These are phyloP conservation scores for Podila epigama DNA, from an alignment of 192 early-diverging fungal species.

Conservation along the genomic window DNA sequence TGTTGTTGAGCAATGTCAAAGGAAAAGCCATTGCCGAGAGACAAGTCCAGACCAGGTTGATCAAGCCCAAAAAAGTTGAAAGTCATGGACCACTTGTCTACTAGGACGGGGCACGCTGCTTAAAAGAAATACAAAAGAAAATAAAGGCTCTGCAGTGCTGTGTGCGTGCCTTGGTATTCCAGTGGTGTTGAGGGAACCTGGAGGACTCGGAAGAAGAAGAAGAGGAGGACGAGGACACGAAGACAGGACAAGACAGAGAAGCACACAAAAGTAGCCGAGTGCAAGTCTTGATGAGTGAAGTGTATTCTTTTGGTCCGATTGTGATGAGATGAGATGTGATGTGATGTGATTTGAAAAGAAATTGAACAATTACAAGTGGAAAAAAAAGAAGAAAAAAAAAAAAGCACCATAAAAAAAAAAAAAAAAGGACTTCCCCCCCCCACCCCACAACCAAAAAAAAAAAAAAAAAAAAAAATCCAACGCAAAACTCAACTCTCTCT, in stretches of 20 bases:
- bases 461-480: background rate
- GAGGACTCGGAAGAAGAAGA: background rate
- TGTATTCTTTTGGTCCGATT: background rate
- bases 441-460: background rate
- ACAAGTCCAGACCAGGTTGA: constrained; percentile 27
- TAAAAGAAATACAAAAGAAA: background rate
- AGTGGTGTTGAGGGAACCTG: background rate
- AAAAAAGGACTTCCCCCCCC: too few relatives aligned
- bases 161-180: background rate
- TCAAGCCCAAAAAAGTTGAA: constrained; percentile 34
- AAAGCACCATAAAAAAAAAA: background rate
- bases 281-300: background rate
- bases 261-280: background rate
- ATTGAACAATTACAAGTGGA: background rate
- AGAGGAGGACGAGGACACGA: background rate
- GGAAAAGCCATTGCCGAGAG: constrained; percentile 27
- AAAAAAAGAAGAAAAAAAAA: background rate
- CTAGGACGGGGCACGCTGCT: background rate
- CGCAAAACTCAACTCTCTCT: too few relatives aligned
- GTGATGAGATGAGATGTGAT: background rate
- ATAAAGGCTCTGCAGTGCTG: background rate
- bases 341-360: background rate
- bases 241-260: background rate
- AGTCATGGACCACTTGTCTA: constrained; percentile 14
- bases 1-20: constrained; percentile 27